Evolutionary conservation across 345 rosid species (phyloP).

Genomic region (Murraya koenigii): DNA sequence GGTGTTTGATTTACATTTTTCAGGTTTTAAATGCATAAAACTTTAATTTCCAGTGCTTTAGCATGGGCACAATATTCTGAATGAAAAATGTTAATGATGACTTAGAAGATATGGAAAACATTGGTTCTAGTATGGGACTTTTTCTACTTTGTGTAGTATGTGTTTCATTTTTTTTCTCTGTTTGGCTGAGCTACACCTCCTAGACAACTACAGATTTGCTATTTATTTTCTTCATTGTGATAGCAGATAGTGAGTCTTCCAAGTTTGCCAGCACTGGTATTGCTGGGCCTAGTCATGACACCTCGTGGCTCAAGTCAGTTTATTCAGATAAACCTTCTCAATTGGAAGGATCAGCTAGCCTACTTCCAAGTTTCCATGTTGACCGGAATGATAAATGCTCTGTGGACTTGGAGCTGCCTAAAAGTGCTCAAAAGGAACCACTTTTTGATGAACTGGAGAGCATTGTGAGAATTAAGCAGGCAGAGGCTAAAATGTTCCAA

Average conservation of each 20-base stretch:
- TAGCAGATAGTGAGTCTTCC: conserved; percentile 69
- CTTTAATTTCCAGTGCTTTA: not conserved
- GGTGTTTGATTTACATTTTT: not conserved
- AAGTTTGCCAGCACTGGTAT: conserved; percentile 35
- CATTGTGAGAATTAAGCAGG: conserved; percentile 79
- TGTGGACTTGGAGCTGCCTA: conserved; percentile 41
- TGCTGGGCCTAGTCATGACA: conserved; percentile 56
- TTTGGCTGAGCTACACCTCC: not conserved
- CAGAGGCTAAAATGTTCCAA: conserved; percentile 91
- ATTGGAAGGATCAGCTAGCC: conserved; percentile 52
- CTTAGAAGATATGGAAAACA: not conserved
- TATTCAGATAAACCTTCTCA: conserved; percentile 55
- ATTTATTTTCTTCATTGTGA: conserved; percentile 12
- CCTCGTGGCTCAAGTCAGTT: conserved; percentile 52
- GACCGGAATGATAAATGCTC: conserved; percentile 50
- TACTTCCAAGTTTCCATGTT: conserved; percentile 42
- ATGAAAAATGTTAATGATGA: not conserved
- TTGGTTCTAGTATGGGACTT: not conserved
- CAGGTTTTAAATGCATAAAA: not conserved
- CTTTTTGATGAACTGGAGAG: conserved; percentile 84
- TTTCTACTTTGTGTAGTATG: not conserved
- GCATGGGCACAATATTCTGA: not conserved
- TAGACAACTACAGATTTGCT: not conserved
- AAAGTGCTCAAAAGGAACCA: conserved; percentile 50
- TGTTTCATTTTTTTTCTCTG: not conserved